Percentiles rank a stretch among this genome's conserved stretches.
Conservation (phyloP, 352 stramenopile species). For the Phytophthora lateralis region DNA sequence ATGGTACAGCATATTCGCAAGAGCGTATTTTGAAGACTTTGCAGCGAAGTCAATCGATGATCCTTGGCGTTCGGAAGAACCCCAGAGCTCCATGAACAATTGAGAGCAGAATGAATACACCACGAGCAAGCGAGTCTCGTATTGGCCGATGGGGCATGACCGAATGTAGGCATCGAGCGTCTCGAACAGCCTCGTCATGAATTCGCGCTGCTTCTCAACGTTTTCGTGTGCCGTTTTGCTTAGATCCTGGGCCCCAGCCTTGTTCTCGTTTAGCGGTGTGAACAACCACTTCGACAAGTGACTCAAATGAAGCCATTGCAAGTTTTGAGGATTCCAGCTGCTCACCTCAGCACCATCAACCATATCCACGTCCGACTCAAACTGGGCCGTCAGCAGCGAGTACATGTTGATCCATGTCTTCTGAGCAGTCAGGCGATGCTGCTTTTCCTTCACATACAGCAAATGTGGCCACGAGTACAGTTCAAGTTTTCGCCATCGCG, state of each 20-base stretch:
- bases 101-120: slow-evolving; percentile 90
- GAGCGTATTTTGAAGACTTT: slow-evolving; percentile 46
- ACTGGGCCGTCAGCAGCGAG: slow-evolving; percentile 79
- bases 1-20: slow-evolving; percentile 92
- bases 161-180: slow-evolving; percentile 93
- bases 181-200: slow-evolving; percentile 84
- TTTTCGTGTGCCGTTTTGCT: slow-evolving; percentile 26
- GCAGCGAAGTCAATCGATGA: slow-evolving; percentile 15
- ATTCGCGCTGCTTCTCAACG: slow-evolving; percentile 60
- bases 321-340: slow-evolving; percentile 27
- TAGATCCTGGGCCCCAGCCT: slow-evolving; percentile 12
- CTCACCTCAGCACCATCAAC: slow-evolving; percentile 8
- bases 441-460: slow-evolving; percentile 89
- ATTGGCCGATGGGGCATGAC: slow-evolving; percentile 90
- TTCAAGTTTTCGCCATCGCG: slow-evolving; percentile 98
- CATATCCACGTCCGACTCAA: slow-evolving; percentile 55
- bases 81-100: slow-evolving; percentile 82
- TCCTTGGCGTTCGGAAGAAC: slow-evolving; percentile 13
- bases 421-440: slow-evolving; percentile 71
- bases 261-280: slow-evolving; percentile 30
- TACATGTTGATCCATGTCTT: slow-evolving; percentile 92
- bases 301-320: slow-evolving; percentile 74
- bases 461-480: slow-evolving; percentile 97
- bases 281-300: slow-evolving; percentile 73
- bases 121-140: slow-evolving; percentile 89